Base-by-base conservation (phyloP, 495 filamentous ascomycete species). In the Penicillium cosmopolitanum region DNA sequence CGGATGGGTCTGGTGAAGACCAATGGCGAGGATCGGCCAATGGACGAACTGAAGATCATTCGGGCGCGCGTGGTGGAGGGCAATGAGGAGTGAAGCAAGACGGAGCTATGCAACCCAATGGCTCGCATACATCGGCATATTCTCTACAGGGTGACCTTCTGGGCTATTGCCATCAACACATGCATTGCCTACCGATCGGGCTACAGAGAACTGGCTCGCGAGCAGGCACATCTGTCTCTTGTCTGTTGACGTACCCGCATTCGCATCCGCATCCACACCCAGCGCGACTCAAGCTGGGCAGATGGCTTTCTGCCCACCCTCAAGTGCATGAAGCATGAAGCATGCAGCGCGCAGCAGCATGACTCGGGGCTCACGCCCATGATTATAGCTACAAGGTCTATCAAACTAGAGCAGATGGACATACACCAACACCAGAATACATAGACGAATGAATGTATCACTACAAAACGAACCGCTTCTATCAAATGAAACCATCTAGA, bases 1-100 rank as follows among this genome's bases (percentile, higher is more conserved):
- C 81, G 93, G 53, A 92, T 98, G 88, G 96, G 95, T 3, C 71
- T 95, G 57, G 92, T 96, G 40, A 95, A 90, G 81, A 96, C 92
- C 2, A 92, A 85, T 16, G 67, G 65, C 16, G 89, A 92, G 58
- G 95, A 98, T 73, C 74, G 88, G 66, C 95, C 95, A 3, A 66
- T 83, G 47, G 90, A 94, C 62, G 88, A 96, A 65, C 86, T 98
- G 34, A 92, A 84, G 75, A 96, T 98, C 66, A 72, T 89, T 18
- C 84, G 75, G 59, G 91, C 92, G 10, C 82, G 75, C 51, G 79
- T 96, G 15, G 65, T 90, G 28, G 84, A 89, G 38, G 84, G 80
- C 1, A 72, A 75, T 43, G 77, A 80, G 50, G 75, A 81, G 66
- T 70, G 71, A 58, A 59, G 35, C 25, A 10, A 4, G 15, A 46